Base-by-base conservation (phyloP, 2,329 filamentous ascomycete species). In the Thyridium curvatum region DNA sequence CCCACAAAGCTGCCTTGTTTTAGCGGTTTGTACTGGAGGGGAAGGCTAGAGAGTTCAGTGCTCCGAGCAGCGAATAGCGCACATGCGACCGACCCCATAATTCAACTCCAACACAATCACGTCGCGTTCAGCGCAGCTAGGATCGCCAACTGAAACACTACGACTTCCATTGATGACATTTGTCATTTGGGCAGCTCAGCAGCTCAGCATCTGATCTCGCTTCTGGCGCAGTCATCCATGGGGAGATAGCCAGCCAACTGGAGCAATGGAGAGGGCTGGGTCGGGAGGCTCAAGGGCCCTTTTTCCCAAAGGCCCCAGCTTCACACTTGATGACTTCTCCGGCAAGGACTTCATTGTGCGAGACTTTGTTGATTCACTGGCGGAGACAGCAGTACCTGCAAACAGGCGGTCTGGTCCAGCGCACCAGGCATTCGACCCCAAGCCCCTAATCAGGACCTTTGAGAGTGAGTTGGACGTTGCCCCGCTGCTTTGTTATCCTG, bases 281-380 rank as follows among this genome's bases (percentile, higher is more conserved):
- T 65, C 65, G 34, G 45, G 36, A 41, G 71, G 70, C 43, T 72
- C 77, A 51, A 75, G 81, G 64, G 72, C 80, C 49, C 73, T 90
- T 56, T 91, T 86, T 58, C 83, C 84, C 41, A 80, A 79, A 60
- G 86, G 83, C 30, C 86, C 87, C 44, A 84, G 75, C 60, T 96
- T 96, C 67, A 87, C 81, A 9, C 73, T 97, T 44, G 87, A 95
- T 33, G 89, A 90, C 65, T 88, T 90, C 63, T 86, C 86, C 41
- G 86, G 74, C 59, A 86, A 86, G 53, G 93, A 97, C 65, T 98
- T 97, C 56, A 96, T 97, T 46, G 91, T 97, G 49, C 89, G 94
- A 55, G 93, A 98, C 66, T 98, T 98, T 59, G 83, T 98, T 52
- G 94, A 98, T 60, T 79, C 83, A 37, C 80, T 98, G 41, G 93